Evolutionary conservation across 129 eudicot species (phyloP).

Genomic region (Flaveria brownii): DNA sequence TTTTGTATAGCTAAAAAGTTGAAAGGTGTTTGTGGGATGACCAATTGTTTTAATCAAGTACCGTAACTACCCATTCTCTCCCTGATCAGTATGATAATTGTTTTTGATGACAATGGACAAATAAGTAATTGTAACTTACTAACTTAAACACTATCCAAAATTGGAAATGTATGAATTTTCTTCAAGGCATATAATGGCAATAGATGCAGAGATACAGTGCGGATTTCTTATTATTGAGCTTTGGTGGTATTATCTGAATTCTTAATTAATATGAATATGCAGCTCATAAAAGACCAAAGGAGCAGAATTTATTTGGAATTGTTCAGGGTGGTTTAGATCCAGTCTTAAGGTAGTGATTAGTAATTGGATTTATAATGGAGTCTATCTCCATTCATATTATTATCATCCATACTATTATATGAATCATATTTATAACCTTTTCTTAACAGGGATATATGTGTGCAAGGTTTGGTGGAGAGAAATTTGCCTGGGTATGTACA

Average conservation of each 20-base stretch:
- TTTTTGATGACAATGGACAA: background rate
- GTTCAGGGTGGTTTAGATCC: conserved; percentile 98
- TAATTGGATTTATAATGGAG: background rate
- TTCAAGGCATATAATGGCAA: background rate
- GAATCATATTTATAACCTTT: conserved; percentile 1
- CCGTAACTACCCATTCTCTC: background rate
- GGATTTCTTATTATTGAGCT: conserved; percentile 4
- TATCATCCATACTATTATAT: conserved; percentile 9
- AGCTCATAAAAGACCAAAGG: conserved; percentile 93
- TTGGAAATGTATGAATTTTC: conserved; percentile 7
- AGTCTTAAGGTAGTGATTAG: conserved; percentile 52
- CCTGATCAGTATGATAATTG: background rate
- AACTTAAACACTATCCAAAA: conserved; percentile 4
- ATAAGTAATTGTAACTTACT: conserved; percentile 10
- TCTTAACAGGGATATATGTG: conserved; percentile 90
- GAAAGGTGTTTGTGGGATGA: background rate
- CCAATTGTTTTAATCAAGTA: background rate
- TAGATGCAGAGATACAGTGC: background rate
- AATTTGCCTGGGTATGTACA: conserved; percentile 82
- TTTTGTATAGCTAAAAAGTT: background rate
- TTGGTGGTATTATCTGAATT: conserved; percentile 6
- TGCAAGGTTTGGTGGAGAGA: conserved; percentile 88
- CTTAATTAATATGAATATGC: conserved; percentile 28
- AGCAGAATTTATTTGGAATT: conserved; percentile 91
- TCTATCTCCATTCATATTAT: conserved; percentile 12